Base-by-base conservation (phyloP, 345 rosid species). In the Psidium guajava region DNA sequence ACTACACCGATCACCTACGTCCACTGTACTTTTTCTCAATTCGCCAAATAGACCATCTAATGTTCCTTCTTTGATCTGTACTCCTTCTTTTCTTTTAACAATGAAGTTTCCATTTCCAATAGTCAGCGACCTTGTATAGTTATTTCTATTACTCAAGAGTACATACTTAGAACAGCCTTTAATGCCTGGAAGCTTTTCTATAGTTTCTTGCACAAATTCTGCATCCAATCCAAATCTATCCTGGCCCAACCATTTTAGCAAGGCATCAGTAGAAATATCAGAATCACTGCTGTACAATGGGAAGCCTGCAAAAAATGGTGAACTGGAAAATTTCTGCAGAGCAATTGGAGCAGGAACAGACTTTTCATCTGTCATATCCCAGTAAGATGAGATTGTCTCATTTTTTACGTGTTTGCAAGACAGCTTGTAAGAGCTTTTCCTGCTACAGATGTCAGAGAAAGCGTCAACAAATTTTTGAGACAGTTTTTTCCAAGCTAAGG, bases 191-290 rank as follows among this genome's bases (percentile, higher is more conserved):
- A 97, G 93, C 83, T 86, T 90, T 89, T 95, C 99, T 84, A 96
- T 89, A 74, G 93, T 92, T 91, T 97, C 98, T 85, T 91, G 98
- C 86, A 97, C 98, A 93, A 97, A 95, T 83, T 94, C 98, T 58
- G 94, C 86, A 77, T 97, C 99, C 87, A 97, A 84, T 80, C 99
- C 99, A 92, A 93, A 97, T 90, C 99, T 94, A 89, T 95, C 97
- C 89, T 92, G 95, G 86, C 89, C 93, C 87, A 95, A 90, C 99
- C 99, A 96, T 87, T 91, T 89, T 84, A 88, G 86, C 86, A 97
- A 88, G 52, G 88, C 89, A 87, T 89, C 88, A 86, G 89, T 82
- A 82, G 90, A 84, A 69, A 85, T 58, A 82, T 90, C 93, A 89
- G 82, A 85, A 87, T 93, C 92, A 84, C 84, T 88, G 57, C 84